Evolutionary conservation across 371 early-diverging fungal species (phyloP).

Genomic region (Conidiobolus incongruus): DNA sequence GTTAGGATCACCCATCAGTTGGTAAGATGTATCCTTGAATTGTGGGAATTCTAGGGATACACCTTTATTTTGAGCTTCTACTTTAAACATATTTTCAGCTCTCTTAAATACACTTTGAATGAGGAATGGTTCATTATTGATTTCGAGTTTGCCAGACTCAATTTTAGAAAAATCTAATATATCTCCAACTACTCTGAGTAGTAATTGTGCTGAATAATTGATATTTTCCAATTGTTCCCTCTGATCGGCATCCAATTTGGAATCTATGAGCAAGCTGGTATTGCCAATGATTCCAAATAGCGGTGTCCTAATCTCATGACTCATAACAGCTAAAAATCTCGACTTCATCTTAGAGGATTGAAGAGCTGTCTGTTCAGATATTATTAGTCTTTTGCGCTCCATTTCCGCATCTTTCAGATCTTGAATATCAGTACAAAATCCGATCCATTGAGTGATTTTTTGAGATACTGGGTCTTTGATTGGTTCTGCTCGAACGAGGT

Average conservation of each 20-base stretch:
- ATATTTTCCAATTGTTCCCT: background rate
- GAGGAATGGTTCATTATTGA: constrained; percentile 39
- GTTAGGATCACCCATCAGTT: constrained; percentile 48
- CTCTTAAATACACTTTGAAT: constrained; percentile 22
- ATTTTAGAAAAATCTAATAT: constrained; percentile 8
- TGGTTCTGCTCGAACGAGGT: background rate
- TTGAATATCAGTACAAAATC: background rate
- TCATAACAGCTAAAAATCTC: background rate
- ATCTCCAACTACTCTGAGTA: background rate
- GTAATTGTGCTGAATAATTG: background rate
- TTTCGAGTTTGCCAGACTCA: constrained; percentile 51
- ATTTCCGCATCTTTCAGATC: background rate
- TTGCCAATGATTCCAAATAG: constrained; percentile 2
- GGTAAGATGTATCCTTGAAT: constrained; percentile 36
- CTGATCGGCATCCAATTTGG: background rate
- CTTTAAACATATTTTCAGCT: constrained; percentile 8
- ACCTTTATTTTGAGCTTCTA: constrained; percentile 41
- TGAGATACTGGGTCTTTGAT: too few species aligned
- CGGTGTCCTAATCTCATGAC: constrained; percentile 3
- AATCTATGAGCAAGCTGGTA: background rate
- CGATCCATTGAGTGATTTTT: too few species aligned
- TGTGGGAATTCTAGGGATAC: constrained; percentile 31
- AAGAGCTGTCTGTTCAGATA: background rate
- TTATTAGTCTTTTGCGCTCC: background rate
- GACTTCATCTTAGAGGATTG: background rate